Base-by-base conservation (phyloP, 768 basidiomycete genomes). In the Kwoniella sp. region DNA sequence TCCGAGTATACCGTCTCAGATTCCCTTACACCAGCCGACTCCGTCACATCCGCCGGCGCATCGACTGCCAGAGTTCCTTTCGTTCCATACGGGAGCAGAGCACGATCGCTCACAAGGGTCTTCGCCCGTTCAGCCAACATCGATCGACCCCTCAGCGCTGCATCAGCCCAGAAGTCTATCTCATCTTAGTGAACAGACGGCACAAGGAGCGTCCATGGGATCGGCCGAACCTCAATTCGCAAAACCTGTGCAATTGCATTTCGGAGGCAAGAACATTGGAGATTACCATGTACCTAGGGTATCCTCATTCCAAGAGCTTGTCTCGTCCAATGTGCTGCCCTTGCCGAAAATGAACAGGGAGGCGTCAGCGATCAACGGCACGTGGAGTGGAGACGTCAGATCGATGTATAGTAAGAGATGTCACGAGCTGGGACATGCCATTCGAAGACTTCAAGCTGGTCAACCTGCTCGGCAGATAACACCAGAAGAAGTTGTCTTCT, bases 401-500 rank as follows among this genome's bases (percentile, higher is more conserved):
- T 52, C 50, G 22, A 22, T 38, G n/a, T 73, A 73, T 58, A 64
- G 66, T 41, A 58, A 60, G 22, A 55, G 69, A 30, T 73, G 72
- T 57, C 69, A 70, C 47, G 72, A 73, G 53, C 48, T 73, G 20
- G 34, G 64, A 2, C 63, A 65, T 31, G 57, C 63, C n/a, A 59
- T 64, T 8, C 48, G 53, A 30, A 66, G 66, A 23, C 17, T 70
- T 31, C 45, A 61, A 28, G 51, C 41, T 5, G 63, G 63, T 12
- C 9, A 56, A 20, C 23, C 51, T 3, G 23, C 55, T 20, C 48
- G 66, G 45, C 31, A 53, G 28, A 29, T 74, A 5, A 55, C 56
- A 5, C 25, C 28, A 11, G 68, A 66, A 17, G 73, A 74, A 41
- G 56, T 72, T 55, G 28, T 60, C 9, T 74, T 71, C 55, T 74